Evolutionary conservation across 345 rosid species (phyloP).

Genomic region (Odontarrhena argentea): DNA sequence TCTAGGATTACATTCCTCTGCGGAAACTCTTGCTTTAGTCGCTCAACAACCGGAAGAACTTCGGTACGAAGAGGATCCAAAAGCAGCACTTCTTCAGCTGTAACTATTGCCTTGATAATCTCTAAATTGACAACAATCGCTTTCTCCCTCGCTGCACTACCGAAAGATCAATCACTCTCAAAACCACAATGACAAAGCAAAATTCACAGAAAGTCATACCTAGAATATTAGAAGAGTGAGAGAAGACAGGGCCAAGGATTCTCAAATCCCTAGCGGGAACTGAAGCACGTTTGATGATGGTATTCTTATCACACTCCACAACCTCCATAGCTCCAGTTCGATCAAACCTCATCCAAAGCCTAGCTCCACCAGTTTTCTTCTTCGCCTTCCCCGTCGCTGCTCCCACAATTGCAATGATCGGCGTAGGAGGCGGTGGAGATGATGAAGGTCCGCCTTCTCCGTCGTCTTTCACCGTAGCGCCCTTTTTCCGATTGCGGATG

Average conservation of each 20-base stretch:
- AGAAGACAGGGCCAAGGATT: conserved; percentile 90
- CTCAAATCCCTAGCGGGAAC: conserved; percentile 94
- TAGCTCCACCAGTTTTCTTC: conserved; percentile 88
- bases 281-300: conserved; percentile 68
- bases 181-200: no score
- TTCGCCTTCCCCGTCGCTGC: conserved; percentile 53
- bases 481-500: conserved; percentile 50
- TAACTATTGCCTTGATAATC: conserved; percentile 77
- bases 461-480: conserved; percentile 32
- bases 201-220: conserved; percentile 11
- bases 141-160: conserved; percentile 70
- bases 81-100: conserved; percentile 78
- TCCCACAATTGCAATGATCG: not conserved
- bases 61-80: conserved; percentile 79
- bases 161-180: not conserved
- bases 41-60: conserved; percentile 76
- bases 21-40: conserved; percentile 73
- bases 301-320: conserved; percentile 81
- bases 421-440: conserved; percentile 37
- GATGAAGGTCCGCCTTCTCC: conserved; percentile 24
- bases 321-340: conserved; percentile 73
- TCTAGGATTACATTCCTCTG: conserved; percentile 44
- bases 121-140: conserved; percentile 91
- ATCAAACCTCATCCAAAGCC: conserved; percentile 93
- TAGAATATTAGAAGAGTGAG: conserved; percentile 83